A percentile compares a stretch with the other conserved stretches of the same genome.
Conservation (phyloP, 768 basidiomycete species). For the Saitozyma sp. region DNA sequence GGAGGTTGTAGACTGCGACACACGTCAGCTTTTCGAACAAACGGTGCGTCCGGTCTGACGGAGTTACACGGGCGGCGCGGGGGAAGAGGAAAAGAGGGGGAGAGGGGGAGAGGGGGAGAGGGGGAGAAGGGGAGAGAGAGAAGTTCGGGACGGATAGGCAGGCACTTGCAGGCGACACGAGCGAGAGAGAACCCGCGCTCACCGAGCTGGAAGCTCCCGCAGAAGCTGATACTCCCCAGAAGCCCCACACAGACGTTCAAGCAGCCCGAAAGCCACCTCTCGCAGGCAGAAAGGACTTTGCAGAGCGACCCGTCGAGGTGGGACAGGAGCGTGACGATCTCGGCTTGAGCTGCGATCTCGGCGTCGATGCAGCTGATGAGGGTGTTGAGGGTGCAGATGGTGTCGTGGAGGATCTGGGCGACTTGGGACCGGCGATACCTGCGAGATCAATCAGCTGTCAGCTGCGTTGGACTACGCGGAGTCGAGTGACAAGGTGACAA, state of each 20-base stretch:
- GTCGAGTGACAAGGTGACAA: too few species aligned
- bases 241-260: background rate
- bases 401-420: constrained; percentile 2
- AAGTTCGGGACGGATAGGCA: background rate
- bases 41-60: too few species aligned
- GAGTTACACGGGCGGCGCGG: background rate
- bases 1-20: too few species aligned
- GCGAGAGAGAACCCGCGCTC: background rate
- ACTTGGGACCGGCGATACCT: background rate
- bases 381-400: background rate
- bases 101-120: background rate
- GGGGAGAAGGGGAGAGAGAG: constrained; percentile 2
- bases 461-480: background rate
- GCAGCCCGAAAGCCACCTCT: background rate
- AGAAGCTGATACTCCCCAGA: background rate
- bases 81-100: background rate
- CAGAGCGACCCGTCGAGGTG: background rate
- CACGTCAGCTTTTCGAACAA: too few species aligned
- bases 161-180: background rate
- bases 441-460: background rate
- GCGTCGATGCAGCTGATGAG: background rate
- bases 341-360: background rate
- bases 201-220: background rate
- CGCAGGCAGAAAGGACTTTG: background rate
- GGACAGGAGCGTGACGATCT: background rate